These are phyloP conservation scores for Aethionema arabicum DNA, from an alignment of 345 rosid species.

Conservation along the genomic window DNA sequence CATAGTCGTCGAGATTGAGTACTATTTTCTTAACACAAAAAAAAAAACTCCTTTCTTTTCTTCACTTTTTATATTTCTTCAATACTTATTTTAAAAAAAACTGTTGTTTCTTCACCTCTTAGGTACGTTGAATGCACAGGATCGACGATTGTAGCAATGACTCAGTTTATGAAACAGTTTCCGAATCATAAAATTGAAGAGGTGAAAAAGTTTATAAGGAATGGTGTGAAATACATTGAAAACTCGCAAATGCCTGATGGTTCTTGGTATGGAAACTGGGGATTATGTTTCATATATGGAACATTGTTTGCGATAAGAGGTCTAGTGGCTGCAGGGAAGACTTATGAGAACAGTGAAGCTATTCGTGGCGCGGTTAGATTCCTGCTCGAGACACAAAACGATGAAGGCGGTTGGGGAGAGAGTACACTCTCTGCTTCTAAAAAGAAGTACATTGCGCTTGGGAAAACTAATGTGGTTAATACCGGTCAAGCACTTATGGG, in stretches of 20 bases:
- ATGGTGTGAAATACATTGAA: slow-evolving; percentile 47
- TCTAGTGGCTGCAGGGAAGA: slow-evolving; percentile 49
- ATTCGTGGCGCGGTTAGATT: slow-evolving; percentile 53
- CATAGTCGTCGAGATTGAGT: slow-evolving; percentile 23
- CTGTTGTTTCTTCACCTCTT: neutral
- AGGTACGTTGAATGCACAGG: slow-evolving; percentile 61
- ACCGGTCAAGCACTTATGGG: slow-evolving; percentile 23
- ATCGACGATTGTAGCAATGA: slow-evolving; percentile 33
- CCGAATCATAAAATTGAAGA: slow-evolving; percentile 50
- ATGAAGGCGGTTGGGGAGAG: slow-evolving; percentile 74
- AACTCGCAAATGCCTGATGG: slow-evolving; percentile 51
- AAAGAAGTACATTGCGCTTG: slow-evolving; percentile 33
- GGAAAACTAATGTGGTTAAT: slow-evolving; percentile 16
- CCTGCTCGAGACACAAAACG: slow-evolving; percentile 48
- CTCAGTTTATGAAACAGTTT: slow-evolving; percentile 44
- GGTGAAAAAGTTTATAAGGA: slow-evolving; percentile 44
- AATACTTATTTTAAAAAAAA: no score
- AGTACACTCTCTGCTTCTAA: slow-evolving; percentile 54
- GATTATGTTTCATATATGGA: slow-evolving; percentile 60
- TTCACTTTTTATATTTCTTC: no score
- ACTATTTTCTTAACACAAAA: no score
- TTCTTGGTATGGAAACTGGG: slow-evolving; percentile 78
- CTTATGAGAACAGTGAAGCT: slow-evolving; percentile 32
- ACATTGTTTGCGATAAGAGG: slow-evolving; percentile 58
- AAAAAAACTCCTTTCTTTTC: no score